Evolutionary conservation across 331 rosid genomes (phyloP).

Genomic region (Acacia concinna): DNA sequence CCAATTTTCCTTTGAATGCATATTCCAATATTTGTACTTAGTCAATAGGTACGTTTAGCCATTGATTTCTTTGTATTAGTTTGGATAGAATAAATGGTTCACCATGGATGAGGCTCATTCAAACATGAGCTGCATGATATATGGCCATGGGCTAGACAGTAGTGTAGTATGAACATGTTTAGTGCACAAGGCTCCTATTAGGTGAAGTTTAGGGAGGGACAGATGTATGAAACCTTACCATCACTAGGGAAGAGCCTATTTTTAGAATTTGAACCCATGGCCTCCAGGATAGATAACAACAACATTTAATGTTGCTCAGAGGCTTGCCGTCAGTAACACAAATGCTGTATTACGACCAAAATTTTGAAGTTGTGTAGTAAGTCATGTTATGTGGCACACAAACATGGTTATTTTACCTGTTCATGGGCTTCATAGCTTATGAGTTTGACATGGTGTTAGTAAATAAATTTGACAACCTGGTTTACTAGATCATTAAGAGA

Average conservation of each 20-base stretch:
- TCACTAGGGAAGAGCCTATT: rapidly evolving
- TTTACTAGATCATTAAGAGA: not conserved
- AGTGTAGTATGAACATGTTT: not conserved
- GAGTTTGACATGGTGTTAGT: not conserved
- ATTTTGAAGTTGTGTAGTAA: not conserved
- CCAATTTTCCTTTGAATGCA: not conserved
- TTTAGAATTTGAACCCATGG: too few relatives aligned
- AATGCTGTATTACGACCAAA: not conserved
- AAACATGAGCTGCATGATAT: not conserved
- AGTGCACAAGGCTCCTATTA: too few relatives aligned
- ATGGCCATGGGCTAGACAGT: not conserved
- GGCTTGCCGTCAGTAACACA: not conserved
- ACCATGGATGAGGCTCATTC: not conserved
- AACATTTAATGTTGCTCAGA: too few relatives aligned
- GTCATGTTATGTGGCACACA: not conserved
- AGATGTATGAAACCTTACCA: too few relatives aligned
- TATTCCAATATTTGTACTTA: not conserved
- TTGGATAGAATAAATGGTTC: not conserved
- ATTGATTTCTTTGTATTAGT: not conserved
- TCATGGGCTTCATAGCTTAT: not conserved
- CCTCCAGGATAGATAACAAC: too few relatives aligned
- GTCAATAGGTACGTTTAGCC: not conserved
- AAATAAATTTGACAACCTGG: not conserved
- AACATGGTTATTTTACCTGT: not conserved
- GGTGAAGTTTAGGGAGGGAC: too few relatives aligned